phyloP scores from a whole-genome alignment of 2,329 filamentous ascomycete species.

The Knoxdaviesia proteae region DNA sequence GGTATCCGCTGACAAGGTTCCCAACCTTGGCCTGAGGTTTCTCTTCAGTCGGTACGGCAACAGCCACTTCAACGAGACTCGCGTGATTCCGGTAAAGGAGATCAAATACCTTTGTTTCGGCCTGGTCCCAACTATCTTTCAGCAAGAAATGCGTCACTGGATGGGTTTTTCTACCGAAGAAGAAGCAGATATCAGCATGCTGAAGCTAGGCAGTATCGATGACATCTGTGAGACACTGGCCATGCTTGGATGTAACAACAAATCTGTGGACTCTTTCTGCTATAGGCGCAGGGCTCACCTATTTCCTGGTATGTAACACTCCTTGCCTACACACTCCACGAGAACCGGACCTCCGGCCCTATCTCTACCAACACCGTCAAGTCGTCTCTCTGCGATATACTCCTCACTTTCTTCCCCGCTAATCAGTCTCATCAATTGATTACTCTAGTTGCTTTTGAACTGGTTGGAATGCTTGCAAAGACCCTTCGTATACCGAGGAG shows the following conservation, averaged over 20 bases:
- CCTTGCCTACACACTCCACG: no score
- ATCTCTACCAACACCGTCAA: no score
- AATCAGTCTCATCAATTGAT: no score
- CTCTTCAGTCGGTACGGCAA: slow-evolving; percentile 28
- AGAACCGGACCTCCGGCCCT: no score
- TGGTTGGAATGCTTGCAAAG: slow-evolving; percentile 33
- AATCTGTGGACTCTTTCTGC: no score
- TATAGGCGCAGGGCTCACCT: no score
- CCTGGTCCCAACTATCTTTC: slow-evolving; percentile 32
- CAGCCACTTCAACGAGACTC: slow-evolving; percentile 24
- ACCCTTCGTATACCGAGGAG: slow-evolving; percentile 27
- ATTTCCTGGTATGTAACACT: slow-evolving; percentile 25
- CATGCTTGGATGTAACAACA: slow-evolving; percentile 30
- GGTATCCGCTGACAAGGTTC: slow-evolving; percentile 21
- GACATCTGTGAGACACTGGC: slow-evolving; percentile 32
- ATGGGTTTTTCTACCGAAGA: slow-evolving; percentile 19
- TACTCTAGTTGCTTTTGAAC: slow-evolving; percentile 35
- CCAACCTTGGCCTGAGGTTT: slow-evolving; percentile 32
- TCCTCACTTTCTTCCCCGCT: no score
- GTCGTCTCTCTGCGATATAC: no score
- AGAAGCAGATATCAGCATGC: slow-evolving; percentile 17
- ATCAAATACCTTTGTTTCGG: slow-evolving; percentile 36
- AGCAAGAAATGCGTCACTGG: slow-evolving; percentile 18
- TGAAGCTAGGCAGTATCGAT: slow-evolving; percentile 24
- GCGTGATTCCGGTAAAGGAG: slow-evolving; percentile 30